These are phyloP conservation scores for Penicillium sp. DNA, from an alignment of 2,329 filamentous ascomycete genomes.

Conservation along the genomic window DNA sequence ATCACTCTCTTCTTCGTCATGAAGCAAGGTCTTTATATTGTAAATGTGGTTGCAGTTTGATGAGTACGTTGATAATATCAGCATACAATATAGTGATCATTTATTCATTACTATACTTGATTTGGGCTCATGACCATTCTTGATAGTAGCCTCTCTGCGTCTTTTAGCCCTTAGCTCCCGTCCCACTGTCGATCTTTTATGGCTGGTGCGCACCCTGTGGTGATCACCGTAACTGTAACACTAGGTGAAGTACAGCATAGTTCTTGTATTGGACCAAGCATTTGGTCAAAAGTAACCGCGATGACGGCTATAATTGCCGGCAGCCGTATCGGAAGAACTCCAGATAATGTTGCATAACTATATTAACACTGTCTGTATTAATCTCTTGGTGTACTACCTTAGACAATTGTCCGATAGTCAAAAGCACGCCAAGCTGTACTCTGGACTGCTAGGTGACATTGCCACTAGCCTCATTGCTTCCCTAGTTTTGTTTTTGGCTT, in stretches of 20 bases:
- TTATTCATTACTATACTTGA: conserved; percentile 4
- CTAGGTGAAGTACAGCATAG: neutral
- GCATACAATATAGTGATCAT: neutral
- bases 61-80: neutral
- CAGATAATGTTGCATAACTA: conserved; percentile 18
- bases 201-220: conserved; percentile 23
- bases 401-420: conserved; percentile 24
- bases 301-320: conserved; percentile 4
- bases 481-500: neutral
- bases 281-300: neutral
- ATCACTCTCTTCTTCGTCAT: neutral
- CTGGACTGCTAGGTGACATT: conserved; percentile 21
- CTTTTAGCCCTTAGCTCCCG: conserved; percentile 1
- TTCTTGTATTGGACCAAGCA: neutral
- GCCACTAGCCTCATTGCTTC: conserved; percentile 1
- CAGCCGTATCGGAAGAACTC: conserved; percentile 20
- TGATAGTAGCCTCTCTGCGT: neutral
- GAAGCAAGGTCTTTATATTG: neutral
- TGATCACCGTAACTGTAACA: conserved; percentile 15
- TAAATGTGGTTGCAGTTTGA: neutral
- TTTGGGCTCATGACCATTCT: conserved; percentile 6
- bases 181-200: conserved; percentile 15
- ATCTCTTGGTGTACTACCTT: conserved; percentile 20
- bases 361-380: conserved; percentile 9
- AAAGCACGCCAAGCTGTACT: conserved; percentile 4